Conservation (phyloP, 1,284 basidiomycete genomes). For the Ustilago xerochloae region DNA sequence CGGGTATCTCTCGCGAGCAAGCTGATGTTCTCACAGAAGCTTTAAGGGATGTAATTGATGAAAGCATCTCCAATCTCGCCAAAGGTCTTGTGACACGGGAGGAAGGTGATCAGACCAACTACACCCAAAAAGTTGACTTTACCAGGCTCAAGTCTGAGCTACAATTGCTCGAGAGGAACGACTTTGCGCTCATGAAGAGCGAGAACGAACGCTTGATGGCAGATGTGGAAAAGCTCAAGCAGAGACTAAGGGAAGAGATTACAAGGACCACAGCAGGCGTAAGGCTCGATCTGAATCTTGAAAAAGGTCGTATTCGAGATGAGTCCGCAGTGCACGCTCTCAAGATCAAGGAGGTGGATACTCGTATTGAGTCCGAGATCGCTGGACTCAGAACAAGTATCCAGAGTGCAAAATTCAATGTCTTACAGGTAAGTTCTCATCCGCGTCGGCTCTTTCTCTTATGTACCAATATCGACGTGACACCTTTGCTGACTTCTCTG, state of each 20-base stretch:
- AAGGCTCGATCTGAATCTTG: conserved; percentile 91
- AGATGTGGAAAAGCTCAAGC: conserved; percentile 96
- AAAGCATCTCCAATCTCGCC: conserved; percentile 62
- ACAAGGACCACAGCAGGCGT: conserved; percentile 93
- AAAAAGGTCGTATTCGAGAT: conserved; percentile 93
- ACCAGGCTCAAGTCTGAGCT: conserved; percentile 95
- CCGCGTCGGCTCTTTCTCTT: neutral
- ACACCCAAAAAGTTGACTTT: conserved; percentile 80
- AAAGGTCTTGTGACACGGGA: conserved; percentile 63
- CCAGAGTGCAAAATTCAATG: conserved; percentile 84
- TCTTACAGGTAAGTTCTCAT: conserved; percentile 50
- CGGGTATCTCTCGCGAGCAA: conserved; percentile 63
- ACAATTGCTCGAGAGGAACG: conserved; percentile 96
- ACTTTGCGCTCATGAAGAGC: conserved; percentile 92
- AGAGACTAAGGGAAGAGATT: conserved; percentile 83
- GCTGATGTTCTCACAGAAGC: conserved; percentile 64
- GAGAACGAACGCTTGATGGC: conserved; percentile 91
- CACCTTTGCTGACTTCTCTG: neutral
- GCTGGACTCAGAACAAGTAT: conserved; percentile 88
- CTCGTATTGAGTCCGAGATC: conserved; percentile 96
- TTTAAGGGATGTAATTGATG: conserved; percentile 64
- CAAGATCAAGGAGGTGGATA: conserved; percentile 98
- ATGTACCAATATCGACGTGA: no score
- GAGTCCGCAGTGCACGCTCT: conserved; percentile 91
- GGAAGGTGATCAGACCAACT: conserved; percentile 64